phyloP scores from a whole-genome alignment of 2,329 filamentous ascomycete species.

The Atkinsonella texensis region DNA sequence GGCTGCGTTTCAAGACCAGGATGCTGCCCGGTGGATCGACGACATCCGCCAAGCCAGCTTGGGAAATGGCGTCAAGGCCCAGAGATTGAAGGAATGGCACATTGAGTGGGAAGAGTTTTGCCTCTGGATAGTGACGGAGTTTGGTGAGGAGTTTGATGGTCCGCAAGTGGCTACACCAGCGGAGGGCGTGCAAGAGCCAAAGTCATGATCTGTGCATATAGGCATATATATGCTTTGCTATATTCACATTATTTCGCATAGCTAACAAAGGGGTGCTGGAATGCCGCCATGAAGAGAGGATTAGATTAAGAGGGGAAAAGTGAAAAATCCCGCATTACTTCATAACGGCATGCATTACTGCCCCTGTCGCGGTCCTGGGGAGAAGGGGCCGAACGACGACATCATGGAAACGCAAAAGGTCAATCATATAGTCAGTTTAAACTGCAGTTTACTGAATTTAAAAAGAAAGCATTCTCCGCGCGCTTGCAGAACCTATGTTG shows the following conservation, averaged over 20 bases:
- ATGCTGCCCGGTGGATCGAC: conserved; percentile 54
- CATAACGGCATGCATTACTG: background rate
- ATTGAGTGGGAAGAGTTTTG: conserved; percentile 83
- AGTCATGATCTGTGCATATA: background rate
- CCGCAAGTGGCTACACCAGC: conserved; percentile 10
- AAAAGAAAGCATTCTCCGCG: no score
- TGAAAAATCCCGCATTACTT: background rate
- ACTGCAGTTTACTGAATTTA: no score
- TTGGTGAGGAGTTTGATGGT: conserved; percentile 47
- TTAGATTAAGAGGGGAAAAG: background rate
- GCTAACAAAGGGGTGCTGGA: background rate
- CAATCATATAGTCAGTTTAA: no score
- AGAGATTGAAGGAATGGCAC: conserved; percentile 66
- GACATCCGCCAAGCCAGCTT: conserved; percentile 63
- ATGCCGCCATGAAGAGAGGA: background rate
- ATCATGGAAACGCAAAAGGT: no score
- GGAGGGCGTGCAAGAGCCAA: background rate
- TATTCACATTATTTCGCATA: background rate
- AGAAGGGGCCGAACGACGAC: no score
- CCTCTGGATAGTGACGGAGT: conserved; percentile 78
- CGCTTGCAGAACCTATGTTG: no score
- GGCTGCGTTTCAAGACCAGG: conserved; percentile 78
- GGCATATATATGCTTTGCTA: no score
- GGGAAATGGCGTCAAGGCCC: conserved; percentile 58
- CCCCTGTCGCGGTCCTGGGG: no score